These are phyloP conservation scores for Phytopythium kandeliae DNA, from an alignment of 352 stramenopile genomes.

Conservation along the genomic window DNA sequence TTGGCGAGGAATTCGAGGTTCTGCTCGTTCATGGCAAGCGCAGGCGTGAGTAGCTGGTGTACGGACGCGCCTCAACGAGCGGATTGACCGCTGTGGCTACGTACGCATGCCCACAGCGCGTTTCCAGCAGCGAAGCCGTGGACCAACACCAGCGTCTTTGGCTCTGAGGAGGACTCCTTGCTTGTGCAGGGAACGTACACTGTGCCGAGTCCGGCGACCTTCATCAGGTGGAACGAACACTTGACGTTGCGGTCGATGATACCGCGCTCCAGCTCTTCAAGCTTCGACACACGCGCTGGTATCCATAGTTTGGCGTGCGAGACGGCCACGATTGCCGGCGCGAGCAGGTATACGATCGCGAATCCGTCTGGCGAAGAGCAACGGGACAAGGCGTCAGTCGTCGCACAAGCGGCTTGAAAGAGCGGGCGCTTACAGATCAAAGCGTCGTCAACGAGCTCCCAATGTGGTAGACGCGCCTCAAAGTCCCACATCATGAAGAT, in stretches of 20 bases:
- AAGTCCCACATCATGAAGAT: constrained; percentile 21
- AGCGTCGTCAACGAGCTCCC: constrained; percentile 19
- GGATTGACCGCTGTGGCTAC: too few species aligned
- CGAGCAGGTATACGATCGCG: constrained; percentile 21
- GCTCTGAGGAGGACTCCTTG: constrained; percentile 8
- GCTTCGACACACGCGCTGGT: constrained; percentile 33
- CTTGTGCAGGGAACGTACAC: constrained; percentile 47
- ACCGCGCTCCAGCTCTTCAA: constrained; percentile 42
- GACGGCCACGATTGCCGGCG: constrained; percentile 25
- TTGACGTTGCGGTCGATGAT: constrained; percentile 38
- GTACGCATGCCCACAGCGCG: constrained; percentile 57
- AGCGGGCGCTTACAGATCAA: constrained; percentile 22
- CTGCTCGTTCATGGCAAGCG: constrained; percentile 20
- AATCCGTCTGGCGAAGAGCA: constrained; percentile 18
- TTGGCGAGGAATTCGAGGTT: constrained; percentile 57
- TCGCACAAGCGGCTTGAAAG: background rate
- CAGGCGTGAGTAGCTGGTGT: too few species aligned
- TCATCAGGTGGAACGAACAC: constrained; percentile 36
- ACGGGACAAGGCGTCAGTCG: background rate
- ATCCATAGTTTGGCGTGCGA: constrained; percentile 41
- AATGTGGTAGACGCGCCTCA: constrained; percentile 23
- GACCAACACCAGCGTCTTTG: constrained; percentile 48
- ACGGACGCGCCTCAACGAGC: too few species aligned
- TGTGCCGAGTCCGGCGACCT: constrained; percentile 54
- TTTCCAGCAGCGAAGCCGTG: constrained; percentile 65